phyloP scores from a whole-genome alignment of 495 filamentous ascomycete genomes.

The Neurospora intermedia region DNA sequence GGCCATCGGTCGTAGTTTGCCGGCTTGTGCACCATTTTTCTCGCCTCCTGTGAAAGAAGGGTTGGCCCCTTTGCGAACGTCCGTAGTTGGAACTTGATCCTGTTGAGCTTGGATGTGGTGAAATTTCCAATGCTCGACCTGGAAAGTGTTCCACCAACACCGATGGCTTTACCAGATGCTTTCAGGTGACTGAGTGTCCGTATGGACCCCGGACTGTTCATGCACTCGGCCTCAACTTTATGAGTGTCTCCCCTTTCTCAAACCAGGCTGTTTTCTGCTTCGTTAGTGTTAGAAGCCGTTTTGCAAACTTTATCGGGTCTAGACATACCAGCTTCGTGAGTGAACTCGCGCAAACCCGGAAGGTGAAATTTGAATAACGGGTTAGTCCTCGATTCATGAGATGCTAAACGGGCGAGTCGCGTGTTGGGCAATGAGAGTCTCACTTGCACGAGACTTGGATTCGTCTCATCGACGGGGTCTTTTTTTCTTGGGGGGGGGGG shows the following conservation, averaged over 20 bases:
- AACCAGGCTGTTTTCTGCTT: neutral
- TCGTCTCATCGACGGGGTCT: neutral
- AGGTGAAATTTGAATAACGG: neutral
- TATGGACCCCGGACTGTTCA: neutral
- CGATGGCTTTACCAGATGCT: neutral
- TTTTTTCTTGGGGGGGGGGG: too few species aligned
- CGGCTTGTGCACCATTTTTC: slow-evolving; percentile 17
- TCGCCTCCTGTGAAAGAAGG: neutral
- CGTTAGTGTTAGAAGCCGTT: neutral
- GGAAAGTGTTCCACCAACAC: neutral
- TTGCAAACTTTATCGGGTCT: neutral
- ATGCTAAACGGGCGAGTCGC: neutral
- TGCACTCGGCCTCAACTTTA: neutral
- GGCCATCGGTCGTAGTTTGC: slow-evolving; percentile 45
- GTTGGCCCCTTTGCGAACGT: neutral
- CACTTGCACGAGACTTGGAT: neutral
- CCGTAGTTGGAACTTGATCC: neutral
- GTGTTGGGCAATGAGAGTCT: neutral
- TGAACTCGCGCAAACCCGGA: neutral
- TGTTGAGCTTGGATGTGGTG: neutral
- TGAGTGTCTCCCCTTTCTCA: neutral
- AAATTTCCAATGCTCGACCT: neutral
- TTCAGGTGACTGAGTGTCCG: neutral
- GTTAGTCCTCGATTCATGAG: neutral
- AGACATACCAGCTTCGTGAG: neutral